Conservation (phyloP, 2,329 filamentous ascomycete species). For the Furcasterigmium sp. region DNA sequence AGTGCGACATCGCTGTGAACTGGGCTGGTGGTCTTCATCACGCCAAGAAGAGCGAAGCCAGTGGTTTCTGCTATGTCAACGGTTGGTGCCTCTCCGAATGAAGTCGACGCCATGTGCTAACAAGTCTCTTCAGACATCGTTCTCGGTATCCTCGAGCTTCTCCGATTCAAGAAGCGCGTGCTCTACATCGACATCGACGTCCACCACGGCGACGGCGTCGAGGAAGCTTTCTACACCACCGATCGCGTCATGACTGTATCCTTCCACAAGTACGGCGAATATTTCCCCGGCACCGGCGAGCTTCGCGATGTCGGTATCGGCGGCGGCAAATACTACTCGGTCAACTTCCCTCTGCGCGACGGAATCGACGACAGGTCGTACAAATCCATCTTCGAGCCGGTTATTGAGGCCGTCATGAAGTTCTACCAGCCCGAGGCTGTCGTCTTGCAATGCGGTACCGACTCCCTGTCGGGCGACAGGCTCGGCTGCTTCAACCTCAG, state of each 20-base stretch:
- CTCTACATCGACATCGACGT: constrained; percentile 95
- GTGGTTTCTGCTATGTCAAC: constrained; percentile 98
- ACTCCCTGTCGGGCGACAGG: constrained; percentile 89
- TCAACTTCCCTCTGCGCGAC: constrained; percentile 88
- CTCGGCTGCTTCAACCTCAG: constrained; percentile 97
- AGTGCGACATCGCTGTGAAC: constrained; percentile 96
- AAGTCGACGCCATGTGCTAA: background rate
- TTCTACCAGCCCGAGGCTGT: constrained; percentile 88
- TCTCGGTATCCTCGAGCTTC: constrained; percentile 81
- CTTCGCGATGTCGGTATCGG: constrained; percentile 84
- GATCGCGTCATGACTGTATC: constrained; percentile 89
- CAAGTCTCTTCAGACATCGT: constrained; percentile 70
- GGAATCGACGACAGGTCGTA: constrained; percentile 89
- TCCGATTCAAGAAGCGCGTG: constrained; percentile 77
- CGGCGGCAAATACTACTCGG: constrained; percentile 79
- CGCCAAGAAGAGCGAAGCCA: constrained; percentile 93
- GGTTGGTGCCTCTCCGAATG: constrained; percentile 47
- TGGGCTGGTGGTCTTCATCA: constrained; percentile 98
- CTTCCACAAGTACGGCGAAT: constrained; percentile 97
- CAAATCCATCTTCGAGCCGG: constrained; percentile 84
- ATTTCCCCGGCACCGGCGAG: constrained; percentile 89
- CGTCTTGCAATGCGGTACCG: constrained; percentile 92
- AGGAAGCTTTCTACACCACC: constrained; percentile 85
- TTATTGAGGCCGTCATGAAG: constrained; percentile 80
- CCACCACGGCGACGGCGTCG: constrained; percentile 85